Percentiles rank a stretch among this genome's conserved stretches.
These are phyloP conservation scores for Agaricus blazei DNA, from an alignment of 768 basidiomycete genomes.

Conservation along the genomic window DNA sequence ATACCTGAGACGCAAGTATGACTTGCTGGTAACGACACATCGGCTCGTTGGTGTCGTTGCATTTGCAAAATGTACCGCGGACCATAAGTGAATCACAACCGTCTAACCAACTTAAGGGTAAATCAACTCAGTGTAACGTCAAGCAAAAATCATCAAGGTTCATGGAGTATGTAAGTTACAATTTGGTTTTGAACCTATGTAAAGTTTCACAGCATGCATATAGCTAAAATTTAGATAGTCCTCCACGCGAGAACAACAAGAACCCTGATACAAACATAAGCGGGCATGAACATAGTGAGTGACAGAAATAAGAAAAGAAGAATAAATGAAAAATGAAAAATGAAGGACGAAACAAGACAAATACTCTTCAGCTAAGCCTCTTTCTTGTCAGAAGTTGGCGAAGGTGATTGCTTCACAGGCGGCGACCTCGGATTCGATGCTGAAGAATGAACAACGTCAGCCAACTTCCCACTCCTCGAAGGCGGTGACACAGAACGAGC, in stretches of 20 bases:
- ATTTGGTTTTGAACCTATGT: slow-evolving; percentile 1
- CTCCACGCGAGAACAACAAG: not conserved
- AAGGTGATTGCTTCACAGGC: slow-evolving; percentile 46
- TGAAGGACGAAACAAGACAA: slow-evolving; percentile 1
- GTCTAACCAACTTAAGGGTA: not conserved
- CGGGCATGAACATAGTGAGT: slow-evolving; percentile 1
- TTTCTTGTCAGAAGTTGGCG: slow-evolving; percentile 48
- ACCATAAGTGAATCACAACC: too few species aligned
- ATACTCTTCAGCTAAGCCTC: slow-evolving; percentile 15
- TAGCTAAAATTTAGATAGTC: not conserved
- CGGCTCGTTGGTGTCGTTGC: too few species aligned
- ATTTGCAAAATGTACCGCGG: too few species aligned
- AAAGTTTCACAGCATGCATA: slow-evolving; percentile 1
- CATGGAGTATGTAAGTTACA: slow-evolving; percentile 3
- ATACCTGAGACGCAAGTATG: too few species aligned
- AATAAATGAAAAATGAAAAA: slow-evolving; percentile 9
- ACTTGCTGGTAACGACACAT: too few species aligned
- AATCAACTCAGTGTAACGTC: not conserved
- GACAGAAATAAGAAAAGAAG: slow-evolving; percentile 11
- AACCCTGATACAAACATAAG: not conserved
- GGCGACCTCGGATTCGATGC: slow-evolving; percentile 42
- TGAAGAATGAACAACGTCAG: slow-evolving; percentile 40
- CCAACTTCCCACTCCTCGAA: slow-evolving; percentile 43
- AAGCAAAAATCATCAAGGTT: not conserved
- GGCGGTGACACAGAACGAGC: slow-evolving; percentile 46